Evolutionary conservation across 495 filamentous ascomycete species (phyloP).

Genomic region (Penicillium arizonense): DNA sequence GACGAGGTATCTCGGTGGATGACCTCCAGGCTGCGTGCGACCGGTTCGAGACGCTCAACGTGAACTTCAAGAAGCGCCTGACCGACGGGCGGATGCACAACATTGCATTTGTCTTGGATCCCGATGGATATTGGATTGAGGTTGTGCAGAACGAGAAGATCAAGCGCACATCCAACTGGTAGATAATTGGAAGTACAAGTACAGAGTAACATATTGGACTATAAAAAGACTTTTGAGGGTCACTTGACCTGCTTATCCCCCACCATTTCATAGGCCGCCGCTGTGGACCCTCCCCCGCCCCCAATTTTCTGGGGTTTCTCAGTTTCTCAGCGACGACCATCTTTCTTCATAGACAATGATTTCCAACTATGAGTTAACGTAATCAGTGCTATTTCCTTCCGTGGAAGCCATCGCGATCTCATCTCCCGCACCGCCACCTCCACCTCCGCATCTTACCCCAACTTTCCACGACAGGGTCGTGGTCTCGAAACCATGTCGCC

Average conservation of each 20-base stretch:
- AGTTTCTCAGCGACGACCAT: neutral
- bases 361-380: no score
- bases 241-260: constrained; percentile 15
- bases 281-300: constrained; percentile 18
- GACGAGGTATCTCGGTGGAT: constrained; percentile 77
- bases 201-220: neutral
- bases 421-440: neutral
- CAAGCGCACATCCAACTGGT: constrained; percentile 49
- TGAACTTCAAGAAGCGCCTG: constrained; percentile 92
- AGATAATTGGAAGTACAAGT: neutral
- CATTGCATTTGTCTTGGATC: constrained; percentile 91
- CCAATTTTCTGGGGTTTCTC: neutral
- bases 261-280: constrained; percentile 16
- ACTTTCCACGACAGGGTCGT: neutral
- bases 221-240: neutral
- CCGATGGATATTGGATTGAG: constrained; percentile 92
- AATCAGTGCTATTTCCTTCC: no score
- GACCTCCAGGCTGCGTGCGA: constrained; percentile 81
- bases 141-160: constrained; percentile 69
- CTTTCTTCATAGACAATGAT: constrained; percentile 2
- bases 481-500: constrained; percentile 24
- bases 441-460: neutral
- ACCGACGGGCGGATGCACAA: constrained; percentile 92
- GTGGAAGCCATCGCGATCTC: neutral
- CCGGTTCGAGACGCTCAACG: constrained; percentile 76